Percentiles rank a stretch among this genome's conserved stretches.
phyloP scores from a whole-genome alignment of 164 flowering plant species.

The grape (Vitis vinifera) region DNA sequence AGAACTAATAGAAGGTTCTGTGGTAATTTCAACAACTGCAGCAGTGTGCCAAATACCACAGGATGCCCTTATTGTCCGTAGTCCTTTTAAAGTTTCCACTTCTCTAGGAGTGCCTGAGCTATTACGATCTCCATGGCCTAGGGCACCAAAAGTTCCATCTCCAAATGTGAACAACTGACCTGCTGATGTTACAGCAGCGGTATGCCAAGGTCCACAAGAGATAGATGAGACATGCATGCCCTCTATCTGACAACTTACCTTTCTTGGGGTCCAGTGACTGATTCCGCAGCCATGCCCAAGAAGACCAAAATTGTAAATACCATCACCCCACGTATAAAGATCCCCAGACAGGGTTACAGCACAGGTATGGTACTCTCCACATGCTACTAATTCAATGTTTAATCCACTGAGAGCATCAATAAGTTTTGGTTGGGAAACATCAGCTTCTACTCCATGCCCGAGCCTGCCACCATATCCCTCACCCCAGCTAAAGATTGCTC shows the following conservation, averaged over 20 bases:
- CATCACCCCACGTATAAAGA: slow-evolving; percentile 95
- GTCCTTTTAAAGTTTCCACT: slow-evolving; percentile 71
- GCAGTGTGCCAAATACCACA: slow-evolving; percentile 99
- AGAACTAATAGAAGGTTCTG: slow-evolving; percentile 28
- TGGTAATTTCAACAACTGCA: slow-evolving; percentile 63
- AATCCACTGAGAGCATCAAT: slow-evolving; percentile 63
- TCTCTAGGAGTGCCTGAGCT: slow-evolving; percentile 62
- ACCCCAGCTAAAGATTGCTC: slow-evolving; percentile 94
- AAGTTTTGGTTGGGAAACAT: slow-evolving; percentile 70
- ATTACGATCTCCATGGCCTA: slow-evolving; percentile 82
- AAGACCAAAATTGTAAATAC: slow-evolving; percentile 54
- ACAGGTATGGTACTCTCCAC: slow-evolving; percentile 94
- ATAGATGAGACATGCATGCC: slow-evolving; percentile 64
- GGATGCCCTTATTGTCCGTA: slow-evolving; percentile 60
- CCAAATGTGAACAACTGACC: slow-evolving; percentile 95
- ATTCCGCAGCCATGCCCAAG: slow-evolving; percentile 82
- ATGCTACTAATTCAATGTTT: slow-evolving; percentile 72
- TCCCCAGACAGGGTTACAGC: slow-evolving; percentile 84
- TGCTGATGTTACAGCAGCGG: slow-evolving; percentile 71
- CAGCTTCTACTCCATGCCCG: slow-evolving; percentile 83
- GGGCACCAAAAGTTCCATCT: slow-evolving; percentile 93
- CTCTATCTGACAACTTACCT: slow-evolving; percentile 61
- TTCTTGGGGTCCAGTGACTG: slow-evolving; percentile 88
- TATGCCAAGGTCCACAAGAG: slow-evolving; percentile 98
- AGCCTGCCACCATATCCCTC: slow-evolving; percentile 94